These are phyloP conservation scores for Crithidia expoeki DNA, from an alignment of 208 protist genomes.

Conservation along the genomic window DNA sequence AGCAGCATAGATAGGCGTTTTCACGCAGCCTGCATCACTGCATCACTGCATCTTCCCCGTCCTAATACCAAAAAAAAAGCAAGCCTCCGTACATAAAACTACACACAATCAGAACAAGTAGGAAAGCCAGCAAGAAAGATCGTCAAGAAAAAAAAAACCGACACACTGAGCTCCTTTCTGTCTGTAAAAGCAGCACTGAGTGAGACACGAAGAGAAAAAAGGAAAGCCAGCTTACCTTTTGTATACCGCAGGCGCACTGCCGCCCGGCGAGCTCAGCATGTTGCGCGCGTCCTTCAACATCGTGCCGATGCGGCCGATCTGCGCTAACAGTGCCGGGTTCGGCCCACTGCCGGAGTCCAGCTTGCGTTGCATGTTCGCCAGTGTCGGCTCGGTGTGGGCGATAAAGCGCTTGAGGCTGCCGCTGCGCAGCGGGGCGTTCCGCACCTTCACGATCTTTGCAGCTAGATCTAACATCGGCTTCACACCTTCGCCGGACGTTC, in stretches of 20 bases:
- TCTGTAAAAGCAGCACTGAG: neutral
- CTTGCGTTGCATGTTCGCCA: slow-evolving; percentile 37
- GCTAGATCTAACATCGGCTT: slow-evolving; percentile 32
- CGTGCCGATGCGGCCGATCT: slow-evolving; percentile 38
- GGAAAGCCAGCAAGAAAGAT: slow-evolving; percentile 1
- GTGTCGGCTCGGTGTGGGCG: slow-evolving; percentile 37
- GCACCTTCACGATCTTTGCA: slow-evolving; percentile 33
- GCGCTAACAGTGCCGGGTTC: slow-evolving; percentile 30
- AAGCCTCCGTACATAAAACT: no score
- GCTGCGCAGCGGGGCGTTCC: slow-evolving; percentile 41
- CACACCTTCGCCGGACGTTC: slow-evolving; percentile 24
- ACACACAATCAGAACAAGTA: neutral
- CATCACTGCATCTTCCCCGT: no score
- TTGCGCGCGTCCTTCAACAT: slow-evolving; percentile 54
- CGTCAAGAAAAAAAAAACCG: neutral
- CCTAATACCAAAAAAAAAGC: no score
- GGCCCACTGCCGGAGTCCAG: slow-evolving; percentile 21
- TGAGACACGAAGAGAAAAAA: neutral
- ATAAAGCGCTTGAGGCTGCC: slow-evolving; percentile 58
- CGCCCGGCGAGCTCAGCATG: slow-evolving; percentile 45
- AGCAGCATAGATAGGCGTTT: no score
- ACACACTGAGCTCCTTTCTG: neutral
- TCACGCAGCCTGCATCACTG: no score
- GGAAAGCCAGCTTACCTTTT: slow-evolving; percentile 26
- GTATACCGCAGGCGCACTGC: slow-evolving; percentile 44